phyloP scores from a whole-genome alignment of 2,329 filamentous ascomycete species.

The Pestalotiopsis sp. region DNA sequence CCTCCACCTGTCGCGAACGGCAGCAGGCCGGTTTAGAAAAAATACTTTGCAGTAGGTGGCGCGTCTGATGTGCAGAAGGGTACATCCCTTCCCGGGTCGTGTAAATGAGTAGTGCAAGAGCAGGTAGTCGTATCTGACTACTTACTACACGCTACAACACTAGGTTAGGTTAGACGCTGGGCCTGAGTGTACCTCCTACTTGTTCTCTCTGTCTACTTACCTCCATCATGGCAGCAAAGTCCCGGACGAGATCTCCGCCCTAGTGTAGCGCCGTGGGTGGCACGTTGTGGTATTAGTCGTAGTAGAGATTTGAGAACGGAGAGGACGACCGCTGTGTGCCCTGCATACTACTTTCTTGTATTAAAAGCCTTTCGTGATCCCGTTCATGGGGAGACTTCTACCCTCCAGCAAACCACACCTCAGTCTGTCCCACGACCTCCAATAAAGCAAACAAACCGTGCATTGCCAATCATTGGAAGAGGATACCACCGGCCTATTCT shows the following conservation, averaged over 20 bases:
- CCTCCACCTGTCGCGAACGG: not conserved
- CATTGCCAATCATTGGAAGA: conserved; percentile 1
- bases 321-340: not conserved
- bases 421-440: not conserved
- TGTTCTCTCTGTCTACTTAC: not conserved
- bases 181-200: not conserved
- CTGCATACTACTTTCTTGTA: conserved; percentile 8
- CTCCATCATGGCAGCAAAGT: not conserved
- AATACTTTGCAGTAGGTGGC: conserved; percentile 7
- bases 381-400: not conserved
- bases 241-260: conserved; percentile 8
- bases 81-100: not conserved
- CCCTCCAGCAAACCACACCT: not conserved
- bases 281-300: conserved; percentile 8
- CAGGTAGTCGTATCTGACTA: not conserved
- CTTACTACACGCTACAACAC: not conserved
- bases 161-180: not conserved
- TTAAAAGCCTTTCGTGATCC: conserved; percentile 14
- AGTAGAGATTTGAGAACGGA: conserved; percentile 9
- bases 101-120: not conserved
- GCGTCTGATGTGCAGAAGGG: not conserved
- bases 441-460: not conserved
- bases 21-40: not conserved
- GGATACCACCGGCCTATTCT: not conserved
- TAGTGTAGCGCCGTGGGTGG: conserved; percentile 11